Evolutionary conservation across 345 rosid species (phyloP).

Genomic region (Firmiana major): DNA sequence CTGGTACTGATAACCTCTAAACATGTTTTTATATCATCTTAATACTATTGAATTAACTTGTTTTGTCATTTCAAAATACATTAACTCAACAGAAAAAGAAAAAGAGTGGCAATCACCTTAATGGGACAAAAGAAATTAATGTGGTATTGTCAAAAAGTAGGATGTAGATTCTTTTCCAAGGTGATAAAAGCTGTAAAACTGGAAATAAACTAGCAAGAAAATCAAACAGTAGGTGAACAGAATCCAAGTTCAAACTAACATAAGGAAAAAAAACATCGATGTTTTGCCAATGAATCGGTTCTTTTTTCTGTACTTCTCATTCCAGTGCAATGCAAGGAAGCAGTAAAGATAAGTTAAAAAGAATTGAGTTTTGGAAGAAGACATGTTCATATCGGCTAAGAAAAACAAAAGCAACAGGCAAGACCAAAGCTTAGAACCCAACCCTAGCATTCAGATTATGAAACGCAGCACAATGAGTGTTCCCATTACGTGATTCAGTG

Average conservation of each 20-base stretch:
- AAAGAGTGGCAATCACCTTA: not conserved
- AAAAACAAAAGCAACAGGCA: conserved; percentile 93
- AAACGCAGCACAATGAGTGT: conserved; percentile 95
- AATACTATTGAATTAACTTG: too few species aligned
- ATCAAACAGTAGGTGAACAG: not conserved
- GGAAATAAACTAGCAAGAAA: not conserved
- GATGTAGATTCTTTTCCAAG: conserved; percentile 1
- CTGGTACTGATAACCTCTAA: too few species aligned
- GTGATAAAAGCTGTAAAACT: not conserved
- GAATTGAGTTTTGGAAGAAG: not conserved
- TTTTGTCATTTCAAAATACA: too few species aligned
- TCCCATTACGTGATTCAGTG: conserved; percentile 94
- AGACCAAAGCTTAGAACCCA: conserved; percentile 90
- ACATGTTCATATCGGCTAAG: conserved; percentile 77
- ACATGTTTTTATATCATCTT: too few species aligned
- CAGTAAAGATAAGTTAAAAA: not conserved
- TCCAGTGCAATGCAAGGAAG: not conserved
- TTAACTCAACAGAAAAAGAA: too few species aligned
- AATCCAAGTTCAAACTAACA: not conserved
- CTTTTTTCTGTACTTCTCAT: too few species aligned
- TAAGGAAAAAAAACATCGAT: not conserved
- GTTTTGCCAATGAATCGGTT: not conserved
- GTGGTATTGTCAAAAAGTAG: not conserved
- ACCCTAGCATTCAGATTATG: conserved; percentile 94
- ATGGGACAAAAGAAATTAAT: conserved; percentile 4